Base-by-base conservation (phyloP, 495 filamentous ascomycete genomes). In the Penicillium simplicissimum region DNA sequence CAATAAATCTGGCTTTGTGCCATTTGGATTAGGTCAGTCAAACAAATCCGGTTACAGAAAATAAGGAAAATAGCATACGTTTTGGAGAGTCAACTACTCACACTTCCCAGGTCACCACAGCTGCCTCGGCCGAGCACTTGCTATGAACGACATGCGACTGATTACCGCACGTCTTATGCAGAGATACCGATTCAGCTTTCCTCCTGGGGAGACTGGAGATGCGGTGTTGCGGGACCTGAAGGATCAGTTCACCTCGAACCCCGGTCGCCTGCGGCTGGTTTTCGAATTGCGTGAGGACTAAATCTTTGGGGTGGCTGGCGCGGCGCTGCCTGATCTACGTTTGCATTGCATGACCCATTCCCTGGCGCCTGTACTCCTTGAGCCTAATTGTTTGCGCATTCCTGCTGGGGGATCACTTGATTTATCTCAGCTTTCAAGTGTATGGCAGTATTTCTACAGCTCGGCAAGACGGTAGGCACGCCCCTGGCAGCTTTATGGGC, bases 91-190 rank as follows among this genome's bases (percentile, higher is more conserved):
- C 9, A 38, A 28, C 23, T 34, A 1, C 19, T 42, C 9, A 6
- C 45, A 25, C 45, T 38, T 10, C 7, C 4, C 57, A 67, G 64
- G 64, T 36, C 58, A 58, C 23, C 37, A 60, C 5, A 68, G 59
- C 36, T 87, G 84, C 62, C 60, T 83, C 14, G 85, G 85, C 9
- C 81, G 80, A 60, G 55, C 74, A 0, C 71, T 87, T 0, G 85
- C 82, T 0, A 65, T 82, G 63, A 72, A 79, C 63, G 80, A 84
- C 45, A 60, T 86, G 45, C 71, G 81, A 6, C 73, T 76, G 6
- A 69, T 82, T 2, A 68, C 75, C 7, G 74, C 82, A 7, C 60
- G 66, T 52, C 52, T 86, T 4, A 52, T 85, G 7, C 68, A 60
- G 17, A 71, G 71, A 23, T 85, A 79, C 67, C 67, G 78, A 45